These are phyloP conservation scores for Funneliformis mosseae DNA, from an alignment of 192 early-diverging fungal genomes.

Conservation along the genomic window DNA sequence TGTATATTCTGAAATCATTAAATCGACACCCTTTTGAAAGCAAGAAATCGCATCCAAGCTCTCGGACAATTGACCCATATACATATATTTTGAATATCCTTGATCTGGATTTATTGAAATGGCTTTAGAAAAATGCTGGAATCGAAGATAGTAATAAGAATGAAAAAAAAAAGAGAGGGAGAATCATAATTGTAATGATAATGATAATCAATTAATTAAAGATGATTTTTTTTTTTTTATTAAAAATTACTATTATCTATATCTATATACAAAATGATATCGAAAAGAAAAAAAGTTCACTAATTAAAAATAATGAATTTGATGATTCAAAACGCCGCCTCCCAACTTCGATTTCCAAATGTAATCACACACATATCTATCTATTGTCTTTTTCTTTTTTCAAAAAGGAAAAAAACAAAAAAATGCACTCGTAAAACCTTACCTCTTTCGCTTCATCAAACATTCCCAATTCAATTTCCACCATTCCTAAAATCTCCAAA, in stretches of 20 bases:
- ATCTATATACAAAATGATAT: too few species aligned
- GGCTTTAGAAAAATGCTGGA: conserved; percentile 65
- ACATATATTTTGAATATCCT: conserved; percentile 83
- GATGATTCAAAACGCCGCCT: too few species aligned
- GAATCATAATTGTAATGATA: not conserved
- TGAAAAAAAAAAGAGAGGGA: not conserved
- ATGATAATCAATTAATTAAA: not conserved
- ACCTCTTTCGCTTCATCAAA: conserved; percentile 66
- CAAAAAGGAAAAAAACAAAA: not conserved
- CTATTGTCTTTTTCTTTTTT: too few species aligned
- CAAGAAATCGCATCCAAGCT: conserved; percentile 67
- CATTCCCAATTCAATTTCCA: conserved; percentile 75
- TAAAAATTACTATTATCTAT: not conserved
- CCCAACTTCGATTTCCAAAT: too few species aligned
- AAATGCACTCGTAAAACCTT: conserved; percentile 20
- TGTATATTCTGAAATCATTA: conserved; percentile 62
- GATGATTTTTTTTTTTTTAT: not conserved
- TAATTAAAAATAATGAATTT: too few species aligned
- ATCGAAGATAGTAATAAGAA: not conserved
- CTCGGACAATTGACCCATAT: conserved; percentile 76
- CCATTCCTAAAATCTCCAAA: conserved; percentile 70
- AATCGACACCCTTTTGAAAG: conserved; percentile 72
- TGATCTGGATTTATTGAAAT: conserved; percentile 67
- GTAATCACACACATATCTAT: too few species aligned
- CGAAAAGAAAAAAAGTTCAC: too few species aligned